Evolutionary conservation across 768 basidiomycete genomes (phyloP), one percentile per base, ranked within the genome.

Genomic region (Rhodotorula paludigena): DNA sequence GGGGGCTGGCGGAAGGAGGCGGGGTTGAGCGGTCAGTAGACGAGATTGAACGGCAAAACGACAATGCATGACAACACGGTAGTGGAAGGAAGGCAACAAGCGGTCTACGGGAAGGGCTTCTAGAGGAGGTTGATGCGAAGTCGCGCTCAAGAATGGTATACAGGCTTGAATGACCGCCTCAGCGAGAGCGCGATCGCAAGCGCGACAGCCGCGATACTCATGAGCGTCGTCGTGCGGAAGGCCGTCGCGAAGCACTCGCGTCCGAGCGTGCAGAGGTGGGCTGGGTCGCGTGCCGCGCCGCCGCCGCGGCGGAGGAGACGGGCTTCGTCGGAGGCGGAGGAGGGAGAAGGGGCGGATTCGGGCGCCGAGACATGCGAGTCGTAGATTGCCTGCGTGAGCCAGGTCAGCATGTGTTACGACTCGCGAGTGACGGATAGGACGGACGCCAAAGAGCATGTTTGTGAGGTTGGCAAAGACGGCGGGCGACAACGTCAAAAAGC

Each of bases 351-450:
- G 1, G 61, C 28, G 42, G 16, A 14, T 0, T n/a, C n/a, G n/a
- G n/a, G n/a, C n/a, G n/a, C n/a, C n/a, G 33, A 2, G n/a, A 65
- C 66, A 57, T 68, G 48, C 16, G 60, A 45, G 54, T 72, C 71
- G 64, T 72, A 72, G 48, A 72, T 33, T 6, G 33, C 51, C 60
- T 62, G 52, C 11, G n/a, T 9, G 48, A 6, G n/a, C 25, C 9
- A 32, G 11, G 48, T 39, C 16, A 23, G 35, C 25, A 12, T 25
- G 21, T 23, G 30, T 11, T 18, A 38, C 38, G 54, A 51, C 30
- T 32, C 12, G 20, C 44, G 53, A 36, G 28, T 7, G 30, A 2
- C 0, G 3, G 38, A 25, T 7, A n/a, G 21, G 32, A 36, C 42
- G 18, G 9, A 57, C 42, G 14, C 71, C 71, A 10, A 68, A 69